These are phyloP conservation scores for Monosporozyma servazzii DNA, from an alignment of 805 yeast genomes.

Conservation along the genomic window DNA sequence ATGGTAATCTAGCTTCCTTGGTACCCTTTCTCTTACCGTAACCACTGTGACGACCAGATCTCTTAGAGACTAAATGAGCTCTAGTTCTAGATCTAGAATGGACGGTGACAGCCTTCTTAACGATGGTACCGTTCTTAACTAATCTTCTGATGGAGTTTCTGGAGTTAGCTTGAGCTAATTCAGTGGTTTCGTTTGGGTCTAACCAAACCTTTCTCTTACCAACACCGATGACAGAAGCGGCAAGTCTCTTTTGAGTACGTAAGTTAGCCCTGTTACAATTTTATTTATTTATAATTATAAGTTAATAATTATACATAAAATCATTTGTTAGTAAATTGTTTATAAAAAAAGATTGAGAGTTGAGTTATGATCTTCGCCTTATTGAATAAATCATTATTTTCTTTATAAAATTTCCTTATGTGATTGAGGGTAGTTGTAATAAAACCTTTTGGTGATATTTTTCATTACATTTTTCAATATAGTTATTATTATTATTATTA, in stretches of 20 bases:
- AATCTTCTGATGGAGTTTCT: conserved; percentile 96
- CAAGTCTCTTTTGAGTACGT: conserved; percentile 98
- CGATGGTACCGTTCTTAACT: conserved; percentile 94
- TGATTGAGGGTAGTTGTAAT: no score
- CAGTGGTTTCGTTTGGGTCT: conserved; percentile 96
- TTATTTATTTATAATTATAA: not conserved
- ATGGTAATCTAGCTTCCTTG: conserved; percentile 98
- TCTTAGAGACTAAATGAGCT: conserved; percentile 92
- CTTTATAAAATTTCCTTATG: no score
- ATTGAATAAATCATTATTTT: no score
- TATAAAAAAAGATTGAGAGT: no score
- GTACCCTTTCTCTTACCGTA: conserved; percentile 99
- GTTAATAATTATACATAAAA: not conserved
- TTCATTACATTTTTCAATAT: no score
- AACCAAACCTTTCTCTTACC: conserved; percentile 99
- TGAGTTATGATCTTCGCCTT: no score
- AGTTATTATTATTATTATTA: no score
- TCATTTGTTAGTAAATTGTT: not conserved
- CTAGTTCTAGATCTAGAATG: conserved; percentile 99
- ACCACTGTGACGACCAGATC: conserved; percentile 99
- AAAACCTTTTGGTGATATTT: no score
- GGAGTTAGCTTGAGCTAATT: conserved; percentile 95
- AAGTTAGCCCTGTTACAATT: conserved; percentile 64
- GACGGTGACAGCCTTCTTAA: conserved; percentile 91
- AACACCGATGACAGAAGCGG: conserved; percentile 97